Conservation (phyloP, 202 grass and related monocot genomes). For the Elaeis oleifera region DNA sequence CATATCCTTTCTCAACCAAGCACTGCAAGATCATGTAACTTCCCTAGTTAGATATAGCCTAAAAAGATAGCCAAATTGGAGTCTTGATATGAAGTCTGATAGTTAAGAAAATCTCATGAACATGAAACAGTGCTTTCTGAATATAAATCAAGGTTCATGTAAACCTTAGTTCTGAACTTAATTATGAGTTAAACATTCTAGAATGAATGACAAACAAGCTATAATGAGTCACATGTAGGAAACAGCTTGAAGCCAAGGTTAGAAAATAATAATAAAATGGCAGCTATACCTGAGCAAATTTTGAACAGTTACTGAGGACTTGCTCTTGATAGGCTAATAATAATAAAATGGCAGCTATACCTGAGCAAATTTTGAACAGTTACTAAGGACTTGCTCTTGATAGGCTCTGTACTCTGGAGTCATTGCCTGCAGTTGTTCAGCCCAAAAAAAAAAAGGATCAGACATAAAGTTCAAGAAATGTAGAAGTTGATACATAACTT, state of each 20-base stretch:
- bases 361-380: slow-evolving; percentile 93
- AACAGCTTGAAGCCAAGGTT: no score
- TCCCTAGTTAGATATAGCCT: slow-evolving; percentile 16
- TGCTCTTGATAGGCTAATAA: not conserved
- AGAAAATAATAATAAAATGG: slow-evolving; percentile 2
- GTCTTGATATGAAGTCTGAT: no score
- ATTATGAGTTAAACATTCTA: no score
- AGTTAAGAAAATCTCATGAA: no score
- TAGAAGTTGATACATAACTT: slow-evolving; percentile 8
- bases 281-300: slow-evolving; percentile 70
- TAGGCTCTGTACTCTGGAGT: slow-evolving; percentile 78
- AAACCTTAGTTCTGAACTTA: no score
- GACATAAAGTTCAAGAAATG: not conserved
- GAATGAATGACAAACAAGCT: not conserved
- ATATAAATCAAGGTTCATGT: no score
- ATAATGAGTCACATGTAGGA: not conserved
- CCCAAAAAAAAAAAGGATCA: slow-evolving; percentile 3
- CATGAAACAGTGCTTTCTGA: no score
- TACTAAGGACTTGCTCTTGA: slow-evolving; percentile 96
- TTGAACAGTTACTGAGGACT: slow-evolving; percentile 92
- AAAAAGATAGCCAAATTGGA: not conserved
- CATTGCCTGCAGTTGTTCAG: slow-evolving; percentile 52
- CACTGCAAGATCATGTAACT: slow-evolving; percentile 40
- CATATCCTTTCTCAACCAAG: slow-evolving; percentile 64
- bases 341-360: slow-evolving; percentile 27